phyloP scores from a whole-genome alignment of 352 stramenopile genomes.

The Blastocystis sp. region DNA sequence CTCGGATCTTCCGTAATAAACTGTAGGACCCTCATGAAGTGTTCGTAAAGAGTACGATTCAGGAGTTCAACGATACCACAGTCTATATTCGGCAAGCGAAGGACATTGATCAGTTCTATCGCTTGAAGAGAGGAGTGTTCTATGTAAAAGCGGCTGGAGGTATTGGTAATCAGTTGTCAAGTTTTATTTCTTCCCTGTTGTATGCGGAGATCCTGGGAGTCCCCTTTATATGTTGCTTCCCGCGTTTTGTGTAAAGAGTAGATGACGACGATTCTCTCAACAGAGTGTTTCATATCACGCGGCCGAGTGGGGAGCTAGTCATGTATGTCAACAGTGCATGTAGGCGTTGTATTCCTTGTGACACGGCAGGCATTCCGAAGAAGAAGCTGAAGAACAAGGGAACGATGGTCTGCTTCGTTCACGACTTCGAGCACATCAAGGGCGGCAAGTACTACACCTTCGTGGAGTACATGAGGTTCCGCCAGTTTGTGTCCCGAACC shows the following conservation, averaged over 20 bases:
- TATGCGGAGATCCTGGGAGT: conserved; percentile 8
- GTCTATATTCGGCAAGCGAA: conserved; percentile 2
- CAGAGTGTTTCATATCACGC: not conserved
- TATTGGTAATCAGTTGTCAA: conserved; percentile 38
- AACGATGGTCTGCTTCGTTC: not conserved
- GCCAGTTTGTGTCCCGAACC: not conserved
- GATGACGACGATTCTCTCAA: conserved; percentile 33
- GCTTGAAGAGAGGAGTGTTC: not conserved
- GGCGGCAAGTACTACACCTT: too few relatives aligned
- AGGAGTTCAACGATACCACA: conserved; percentile 13
- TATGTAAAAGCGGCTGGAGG: conserved; percentile 23
- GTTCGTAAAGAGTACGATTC: too few relatives aligned
- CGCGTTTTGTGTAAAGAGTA: not conserved
- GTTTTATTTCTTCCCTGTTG: not conserved
- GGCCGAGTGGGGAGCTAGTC: not conserved
- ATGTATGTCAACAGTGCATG: not conserved
- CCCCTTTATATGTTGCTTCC: conserved; percentile 36
- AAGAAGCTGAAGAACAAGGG: not conserved
- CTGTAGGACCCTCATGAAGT: too few relatives aligned
- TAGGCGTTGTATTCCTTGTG: not conserved
- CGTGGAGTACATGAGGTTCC: conserved; percentile 5
- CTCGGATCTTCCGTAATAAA: too few relatives aligned
- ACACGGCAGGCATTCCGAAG: too few relatives aligned
- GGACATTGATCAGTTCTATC: not conserved
- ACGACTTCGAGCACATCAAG: not conserved